Conservation (phyloP, 208 protist species). For the Jaenimonas drosophilae region DNA sequence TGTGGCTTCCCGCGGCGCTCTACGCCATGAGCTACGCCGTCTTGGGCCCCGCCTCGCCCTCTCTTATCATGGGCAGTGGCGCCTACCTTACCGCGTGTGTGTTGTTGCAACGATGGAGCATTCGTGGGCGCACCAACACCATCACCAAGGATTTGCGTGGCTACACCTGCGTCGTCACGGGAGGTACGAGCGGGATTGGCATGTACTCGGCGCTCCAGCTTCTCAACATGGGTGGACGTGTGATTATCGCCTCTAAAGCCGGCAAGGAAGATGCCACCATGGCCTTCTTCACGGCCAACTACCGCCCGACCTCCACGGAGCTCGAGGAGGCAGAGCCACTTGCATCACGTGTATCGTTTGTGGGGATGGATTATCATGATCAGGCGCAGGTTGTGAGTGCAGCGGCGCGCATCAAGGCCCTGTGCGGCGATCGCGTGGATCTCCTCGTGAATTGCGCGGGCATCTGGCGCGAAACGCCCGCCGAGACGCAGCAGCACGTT, state of each 20-base stretch:
- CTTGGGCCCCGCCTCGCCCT: constrained; percentile 7
- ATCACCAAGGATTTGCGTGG: constrained; percentile 43
- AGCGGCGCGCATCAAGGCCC: constrained; percentile 52
- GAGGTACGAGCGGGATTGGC: constrained; percentile 69
- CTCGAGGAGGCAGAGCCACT: constrained; percentile 8
- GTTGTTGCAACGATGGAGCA: constrained; percentile 44
- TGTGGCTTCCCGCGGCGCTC: constrained; percentile 47
- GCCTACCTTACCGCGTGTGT: constrained; percentile 35
- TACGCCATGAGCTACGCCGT: constrained; percentile 14
- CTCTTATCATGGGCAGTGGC: constrained; percentile 17
- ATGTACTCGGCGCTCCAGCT: constrained; percentile 66
- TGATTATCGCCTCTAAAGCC: constrained; percentile 36
- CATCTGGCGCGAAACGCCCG: constrained; percentile 57
- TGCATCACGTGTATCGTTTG: constrained; percentile 38
- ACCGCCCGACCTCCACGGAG: background rate
- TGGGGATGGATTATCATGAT: constrained; percentile 50
- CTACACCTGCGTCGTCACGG: constrained; percentile 59
- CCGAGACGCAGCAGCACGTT: constrained; percentile 42
- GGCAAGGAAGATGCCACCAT: constrained; percentile 39
- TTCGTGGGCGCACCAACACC: constrained; percentile 42
- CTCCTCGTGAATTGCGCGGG: constrained; percentile 71
- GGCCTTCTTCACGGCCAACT: constrained; percentile 28
- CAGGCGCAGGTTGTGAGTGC: constrained; percentile 46
- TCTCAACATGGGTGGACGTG: constrained; percentile 46
- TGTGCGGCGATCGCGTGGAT: constrained; percentile 46